Base-by-base conservation (phyloP, 257 asterid species). In the Capsicum baccatum region DNA sequence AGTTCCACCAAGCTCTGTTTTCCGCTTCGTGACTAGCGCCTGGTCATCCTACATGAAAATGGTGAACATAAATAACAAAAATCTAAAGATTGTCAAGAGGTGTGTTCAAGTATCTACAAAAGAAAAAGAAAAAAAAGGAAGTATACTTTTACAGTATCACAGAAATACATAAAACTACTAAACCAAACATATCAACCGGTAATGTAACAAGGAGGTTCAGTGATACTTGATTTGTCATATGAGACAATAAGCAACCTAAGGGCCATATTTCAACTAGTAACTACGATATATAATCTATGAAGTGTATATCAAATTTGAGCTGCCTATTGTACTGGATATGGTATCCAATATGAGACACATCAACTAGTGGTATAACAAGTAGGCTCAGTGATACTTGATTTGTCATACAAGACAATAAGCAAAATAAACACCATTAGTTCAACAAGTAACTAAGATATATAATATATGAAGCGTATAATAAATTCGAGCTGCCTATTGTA, bases 1-100 rank as follows among this genome's bases (percentile, higher is more conserved):
- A 69, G 97, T 79, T 56, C 99, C 99, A 9, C 99, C 99, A 21
- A 96, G 95, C 93, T 96, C 99, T 11, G 99, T 96, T 84, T 96
- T 96, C 83, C 99, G 92, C 91, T 92, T 96, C 89, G 83, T 85
- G 80, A 96, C 92, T 6, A 90, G 91, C 39, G 90, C 88, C 92
- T 92, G 97, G 74, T 96, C 99, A 79, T 93, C 89, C 70, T 90
- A 86, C 62, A 86, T 21, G 73, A 78, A 66, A 74, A 68, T 55
- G 80, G 57, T 54, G 81, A 26, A 78, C 50, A 52, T 52, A 78
- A 66, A 8, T 26, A 26, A 37, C 74, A 83, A 10, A 83, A 86
- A 71, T 58, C 52, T 14, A 54, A 70, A 39, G 60, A 19, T 16
- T 26, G 15, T 64, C 80, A 52, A 19, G 81, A 78, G 59, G 50